Conservation (phyloP, 352 stramenopile genomes). For the Phytophthora pistaciae region DNA sequence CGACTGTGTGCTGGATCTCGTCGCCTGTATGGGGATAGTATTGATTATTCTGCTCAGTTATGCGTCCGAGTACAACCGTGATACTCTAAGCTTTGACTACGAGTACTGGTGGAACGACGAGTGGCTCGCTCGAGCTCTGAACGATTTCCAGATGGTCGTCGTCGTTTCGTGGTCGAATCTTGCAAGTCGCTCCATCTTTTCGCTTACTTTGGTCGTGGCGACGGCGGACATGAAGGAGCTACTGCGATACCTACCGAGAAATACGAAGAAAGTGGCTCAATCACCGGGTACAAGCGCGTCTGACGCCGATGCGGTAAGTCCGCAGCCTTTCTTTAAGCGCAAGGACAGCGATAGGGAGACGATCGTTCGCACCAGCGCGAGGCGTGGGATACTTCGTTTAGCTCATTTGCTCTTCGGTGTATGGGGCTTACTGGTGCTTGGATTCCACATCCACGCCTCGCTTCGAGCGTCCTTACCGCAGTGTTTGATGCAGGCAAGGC, state of each 20-base stretch:
- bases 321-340: background rate
- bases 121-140: constrained; percentile 32
- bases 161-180: constrained; percentile 39
- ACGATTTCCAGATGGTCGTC: constrained; percentile 40
- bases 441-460: constrained; percentile 16
- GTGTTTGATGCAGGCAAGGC: constrained; percentile 26
- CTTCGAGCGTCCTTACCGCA: constrained; percentile 3
- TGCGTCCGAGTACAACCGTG: background rate
- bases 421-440: constrained; percentile 6
- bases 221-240: constrained; percentile 34
- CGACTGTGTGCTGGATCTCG: constrained; percentile 28
- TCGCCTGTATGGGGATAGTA: constrained; percentile 20
- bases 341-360: background rate
- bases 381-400: background rate
- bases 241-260: constrained; percentile 1
- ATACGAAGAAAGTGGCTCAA: constrained; percentile 1
- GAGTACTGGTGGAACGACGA: constrained; percentile 36
- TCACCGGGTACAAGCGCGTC: background rate
- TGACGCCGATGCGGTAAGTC: background rate
- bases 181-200: constrained; percentile 31
- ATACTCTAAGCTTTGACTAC: constrained; percentile 7
- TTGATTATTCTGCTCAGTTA: constrained; percentile 20
- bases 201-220: constrained; percentile 24
- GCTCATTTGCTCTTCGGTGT: background rate
- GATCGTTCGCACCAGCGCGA: background rate